phyloP scores from a whole-genome alignment of 805 yeast genomes.

The Cyberlindnera euphorbiae region DNA sequence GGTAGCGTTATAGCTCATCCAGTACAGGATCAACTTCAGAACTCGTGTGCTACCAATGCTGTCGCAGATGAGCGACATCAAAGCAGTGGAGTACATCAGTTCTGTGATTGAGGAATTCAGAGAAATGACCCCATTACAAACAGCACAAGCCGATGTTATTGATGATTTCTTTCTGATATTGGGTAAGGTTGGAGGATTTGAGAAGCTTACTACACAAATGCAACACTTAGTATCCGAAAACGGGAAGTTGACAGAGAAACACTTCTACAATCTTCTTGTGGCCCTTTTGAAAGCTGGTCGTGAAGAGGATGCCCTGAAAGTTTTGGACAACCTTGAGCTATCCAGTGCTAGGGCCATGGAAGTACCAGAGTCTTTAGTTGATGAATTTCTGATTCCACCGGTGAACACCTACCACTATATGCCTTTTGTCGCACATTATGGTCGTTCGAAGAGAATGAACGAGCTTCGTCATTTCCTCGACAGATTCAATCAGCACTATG shows the following conservation, averaged over 20 bases:
- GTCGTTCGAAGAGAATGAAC: slow-evolving; percentile 22
- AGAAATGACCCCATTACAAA: slow-evolving; percentile 11
- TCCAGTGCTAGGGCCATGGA: slow-evolving; percentile 9
- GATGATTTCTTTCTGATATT: slow-evolving; percentile 17
- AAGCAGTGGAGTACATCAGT: slow-evolving; percentile 15
- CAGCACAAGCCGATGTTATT: slow-evolving; percentile 18
- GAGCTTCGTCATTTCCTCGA: slow-evolving; percentile 29
- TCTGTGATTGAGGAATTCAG: slow-evolving; percentile 19
- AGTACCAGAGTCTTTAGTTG: slow-evolving; percentile 10
- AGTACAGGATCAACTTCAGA: slow-evolving; percentile 24
- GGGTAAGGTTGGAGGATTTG: slow-evolving; percentile 16
- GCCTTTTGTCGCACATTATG: slow-evolving; percentile 33
- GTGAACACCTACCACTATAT: slow-evolving; percentile 39
- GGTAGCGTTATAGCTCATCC: slow-evolving; percentile 18
- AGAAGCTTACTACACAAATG: slow-evolving; percentile 11
- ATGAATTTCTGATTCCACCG: slow-evolving; percentile 28
- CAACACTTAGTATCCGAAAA: slow-evolving; percentile 7
- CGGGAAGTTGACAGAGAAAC: slow-evolving; percentile 19
- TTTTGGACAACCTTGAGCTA: slow-evolving; percentile 31
- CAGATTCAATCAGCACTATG: slow-evolving; percentile 27
- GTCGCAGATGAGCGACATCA: slow-evolving; percentile 12
- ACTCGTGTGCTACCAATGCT: slow-evolving; percentile 22
- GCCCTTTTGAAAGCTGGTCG: slow-evolving; percentile 22
- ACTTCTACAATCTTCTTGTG: slow-evolving; percentile 25
- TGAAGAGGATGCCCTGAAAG: slow-evolving; percentile 27